Base-by-base conservation (phyloP, 768 basidiomycete species). In the Hysterangium stoloniferum region DNA sequence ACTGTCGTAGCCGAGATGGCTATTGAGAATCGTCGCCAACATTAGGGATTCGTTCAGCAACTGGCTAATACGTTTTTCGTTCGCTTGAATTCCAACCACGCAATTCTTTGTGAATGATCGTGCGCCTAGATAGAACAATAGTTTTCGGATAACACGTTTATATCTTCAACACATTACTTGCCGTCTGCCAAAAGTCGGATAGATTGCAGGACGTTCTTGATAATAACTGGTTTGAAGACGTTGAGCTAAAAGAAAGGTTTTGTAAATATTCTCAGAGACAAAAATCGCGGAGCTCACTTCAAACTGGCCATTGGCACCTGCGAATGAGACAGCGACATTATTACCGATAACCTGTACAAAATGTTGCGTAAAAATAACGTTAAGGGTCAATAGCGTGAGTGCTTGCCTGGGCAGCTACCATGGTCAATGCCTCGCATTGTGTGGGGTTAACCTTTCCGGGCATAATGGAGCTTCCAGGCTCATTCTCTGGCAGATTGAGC, bases 381-480 rank as follows among this genome's bases (percentile, higher is more conserved):
- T 17, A 13, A 3, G 28, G 22, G 2, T 2, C 22, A 12, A 20
- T 6, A 22, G 27, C 15, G 8, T 4, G 12, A 27, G 37, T 7
- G n/a, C 22, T 28, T 43, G 25, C 49, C 66, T 98, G 96, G 0
- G 95, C 93, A 35, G 92, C 90, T 20, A 98, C 92, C 96, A 98
- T 98, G 8, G 96, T 98, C 54, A 98, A 68, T 6, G 96, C 96
- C 69, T 99, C 96, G 59, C 96, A 98, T 65, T 99, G 96, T 4
- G 96, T 99, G 9, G 96, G 96, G 71, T 99, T 99, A 53, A 99
- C 96, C 72, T 99, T 98, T 54, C 96, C 96, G 6, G 94, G 96
- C 96, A 99, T 99, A 70, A 99, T 98, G 52, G 91, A 95, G 62
- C 91, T 94, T 41, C 96, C 96, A 37, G 96, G 96, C 69, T 99